Percentiles rank a stretch among this genome's conserved stretches.
These are phyloP conservation scores for Trichosanthes cucumerina DNA, from an alignment of 306 rosid species.

Conservation along the genomic window DNA sequence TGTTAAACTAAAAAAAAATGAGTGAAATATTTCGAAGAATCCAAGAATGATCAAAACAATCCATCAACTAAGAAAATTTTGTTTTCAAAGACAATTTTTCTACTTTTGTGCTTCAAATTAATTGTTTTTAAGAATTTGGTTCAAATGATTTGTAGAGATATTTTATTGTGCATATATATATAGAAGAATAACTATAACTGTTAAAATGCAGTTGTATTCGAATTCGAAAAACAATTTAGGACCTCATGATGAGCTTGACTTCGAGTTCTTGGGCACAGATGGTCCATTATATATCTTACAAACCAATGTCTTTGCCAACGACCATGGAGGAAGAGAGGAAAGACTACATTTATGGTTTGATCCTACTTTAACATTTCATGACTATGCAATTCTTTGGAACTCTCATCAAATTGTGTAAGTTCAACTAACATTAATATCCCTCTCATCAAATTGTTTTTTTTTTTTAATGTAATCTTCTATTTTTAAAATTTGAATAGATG, in stretches of 20 bases:
- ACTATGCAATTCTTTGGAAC: conserved; percentile 23
- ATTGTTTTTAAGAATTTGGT: too few relatives aligned
- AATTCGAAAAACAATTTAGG: neutral
- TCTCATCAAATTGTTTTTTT: too few relatives aligned
- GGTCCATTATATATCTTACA: conserved; percentile 2
- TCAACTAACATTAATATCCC: neutral
- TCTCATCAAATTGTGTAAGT: conserved; percentile 15
- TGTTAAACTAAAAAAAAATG: too few relatives aligned
- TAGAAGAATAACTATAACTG: neutral
- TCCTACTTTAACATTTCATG: conserved; percentile 16
- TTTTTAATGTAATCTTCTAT: too few relatives aligned
- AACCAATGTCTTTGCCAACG: conserved; percentile 14
- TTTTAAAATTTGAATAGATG: too few relatives aligned
- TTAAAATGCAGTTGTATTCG: conserved; percentile 2
- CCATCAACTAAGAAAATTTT: too few relatives aligned
- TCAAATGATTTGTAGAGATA: too few relatives aligned
- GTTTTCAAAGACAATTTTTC: too few relatives aligned
- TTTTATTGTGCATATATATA: neutral
- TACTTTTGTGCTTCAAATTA: too few relatives aligned
- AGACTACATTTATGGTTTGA: conserved; percentile 18
- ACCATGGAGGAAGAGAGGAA: conserved; percentile 16
- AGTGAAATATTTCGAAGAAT: too few relatives aligned
- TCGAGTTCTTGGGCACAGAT: conserved; percentile 11
- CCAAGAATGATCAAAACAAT: too few relatives aligned
- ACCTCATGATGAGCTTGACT: conserved; percentile 17